phyloP scores from a whole-genome alignment of 148 eudicot genomes.

The Cornus suecica region DNA sequence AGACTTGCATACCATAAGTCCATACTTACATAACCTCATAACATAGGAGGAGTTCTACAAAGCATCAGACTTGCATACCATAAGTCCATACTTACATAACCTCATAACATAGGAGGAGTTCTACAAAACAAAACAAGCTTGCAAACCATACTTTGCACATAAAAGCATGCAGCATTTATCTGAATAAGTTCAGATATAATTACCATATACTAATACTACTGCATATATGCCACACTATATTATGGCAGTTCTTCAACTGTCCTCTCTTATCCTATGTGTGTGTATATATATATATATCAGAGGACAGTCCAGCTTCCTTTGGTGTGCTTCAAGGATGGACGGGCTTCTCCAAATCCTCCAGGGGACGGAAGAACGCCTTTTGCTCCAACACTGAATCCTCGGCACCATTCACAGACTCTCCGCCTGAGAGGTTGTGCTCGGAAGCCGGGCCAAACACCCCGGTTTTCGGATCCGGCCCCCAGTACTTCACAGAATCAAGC shows the following conservation, averaged over 20 bases:
- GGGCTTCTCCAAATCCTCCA: constrained; percentile 72
- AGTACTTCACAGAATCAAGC: constrained; percentile 55
- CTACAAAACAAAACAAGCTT: not conserved
- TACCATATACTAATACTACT: not conserved
- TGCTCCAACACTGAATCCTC: constrained; percentile 72
- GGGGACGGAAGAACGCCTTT: constrained; percentile 82
- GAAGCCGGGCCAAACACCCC: constrained; percentile 83
- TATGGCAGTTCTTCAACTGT: not conserved
- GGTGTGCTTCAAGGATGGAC: constrained; percentile 5
- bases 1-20: too few species aligned
- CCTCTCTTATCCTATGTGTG: not conserved
- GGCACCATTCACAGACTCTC: constrained; percentile 23
- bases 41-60: not conserved
- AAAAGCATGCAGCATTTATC: too few species aligned
- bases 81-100: not conserved
- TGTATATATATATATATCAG: not conserved
- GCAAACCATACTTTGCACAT: not conserved
- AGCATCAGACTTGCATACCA: not conserved
- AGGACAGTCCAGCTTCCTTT: not conserved
- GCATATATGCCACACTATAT: not conserved
- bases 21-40: too few species aligned
- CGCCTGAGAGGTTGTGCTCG: constrained; percentile 26
- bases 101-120: not conserved
- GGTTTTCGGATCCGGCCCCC: constrained; percentile 86
- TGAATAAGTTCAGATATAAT: too few species aligned